phyloP scores from a whole-genome alignment of 352 stramenopile species.

The Globisporangium radiosum region DNA sequence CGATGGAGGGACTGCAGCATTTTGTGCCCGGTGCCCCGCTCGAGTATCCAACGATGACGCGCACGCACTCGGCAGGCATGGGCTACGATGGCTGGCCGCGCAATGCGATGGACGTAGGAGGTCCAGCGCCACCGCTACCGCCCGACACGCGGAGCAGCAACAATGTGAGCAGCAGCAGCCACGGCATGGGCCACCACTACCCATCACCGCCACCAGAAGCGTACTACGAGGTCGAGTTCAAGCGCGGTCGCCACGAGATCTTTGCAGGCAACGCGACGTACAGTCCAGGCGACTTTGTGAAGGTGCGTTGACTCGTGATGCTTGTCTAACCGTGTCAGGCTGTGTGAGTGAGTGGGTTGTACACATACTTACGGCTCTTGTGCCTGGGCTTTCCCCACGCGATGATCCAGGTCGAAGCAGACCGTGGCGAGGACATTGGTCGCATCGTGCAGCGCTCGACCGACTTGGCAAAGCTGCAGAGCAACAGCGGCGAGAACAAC shows the following conservation, averaged over 20 bases:
- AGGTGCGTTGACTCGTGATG: conserved; percentile 24
- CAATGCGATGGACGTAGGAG: conserved; percentile 23
- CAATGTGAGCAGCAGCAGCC: conserved; percentile 1
- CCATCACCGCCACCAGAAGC: conserved; percentile 61
- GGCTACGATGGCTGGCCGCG: conserved; percentile 71
- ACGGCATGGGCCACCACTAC: conserved; percentile 23
- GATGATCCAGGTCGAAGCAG: conserved; percentile 90
- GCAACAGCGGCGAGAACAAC: conserved; percentile 18
- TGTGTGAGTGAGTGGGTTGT: neutral
- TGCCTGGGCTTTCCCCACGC: no score
- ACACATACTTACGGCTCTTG: no score
- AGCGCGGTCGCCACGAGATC: conserved; percentile 88
- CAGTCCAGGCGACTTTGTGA: conserved; percentile 93
- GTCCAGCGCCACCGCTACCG: conserved; percentile 46
- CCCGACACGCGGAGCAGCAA: conserved; percentile 33
- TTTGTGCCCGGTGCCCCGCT: conserved; percentile 36
- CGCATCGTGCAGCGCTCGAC: conserved; percentile 87
- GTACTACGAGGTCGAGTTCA: conserved; percentile 95
- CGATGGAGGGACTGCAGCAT: conserved; percentile 61
- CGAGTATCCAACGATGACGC: conserved; percentile 54
- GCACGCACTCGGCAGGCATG: conserved; percentile 52
- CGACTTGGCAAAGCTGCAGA: conserved; percentile 72
- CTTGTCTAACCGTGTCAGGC: no score
- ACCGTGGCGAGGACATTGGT: conserved; percentile 96
- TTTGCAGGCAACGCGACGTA: conserved; percentile 83